Base-by-base conservation (phyloP, 2,329 filamentous ascomycete species). In the Penicillium fuscoglaucum region DNA sequence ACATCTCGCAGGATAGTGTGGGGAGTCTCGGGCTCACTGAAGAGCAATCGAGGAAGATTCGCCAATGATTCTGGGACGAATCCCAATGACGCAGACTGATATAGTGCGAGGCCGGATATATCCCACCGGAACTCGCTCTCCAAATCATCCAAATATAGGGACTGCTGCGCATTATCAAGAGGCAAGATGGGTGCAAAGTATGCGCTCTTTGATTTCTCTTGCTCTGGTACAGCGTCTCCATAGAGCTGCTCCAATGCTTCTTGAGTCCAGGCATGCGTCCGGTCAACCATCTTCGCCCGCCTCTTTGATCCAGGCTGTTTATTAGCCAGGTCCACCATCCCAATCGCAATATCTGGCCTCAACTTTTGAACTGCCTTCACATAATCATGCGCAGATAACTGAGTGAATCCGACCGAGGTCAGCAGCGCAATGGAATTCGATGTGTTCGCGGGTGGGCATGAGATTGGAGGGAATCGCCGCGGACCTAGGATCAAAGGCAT, bases 381-480 rank as follows among this genome's bases (percentile, higher is more conserved):
- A 76, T 95, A 98, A 54, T 90, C 85, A 7, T 84, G 80, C 0
- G 86, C 84, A 33, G 84, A 83, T 35, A 98, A 79, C 57, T 84
- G 82, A 61, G 86, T 84, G 76, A 96, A 96, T 31, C 95, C 95
- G 1, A 91, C 90, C 0, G 92, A 93, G 2, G 95, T 96, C 71
- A 90, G 87, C 48, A 98, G 83, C 19, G 89, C 87, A 43, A 98
- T 81, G 47, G 87, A 83, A 40, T 84, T 84, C 61, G 88, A 84
- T 9, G 87, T 87, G 72, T 95, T 92, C 62, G 86, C 80, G 10
- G 78, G 74, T 0, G 90, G 90, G 7, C 88, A 86, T 9, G 83
- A 76, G 21, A 97, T 87, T 1, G 91, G 86, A 1, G 93, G 90
- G 49, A 88, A 85, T 33, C 93, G 84, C 54, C 95, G 87, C 0